Base-by-base conservation (phyloP, 176 grass and related monocot species). In the Paspalum notatum region DNA sequence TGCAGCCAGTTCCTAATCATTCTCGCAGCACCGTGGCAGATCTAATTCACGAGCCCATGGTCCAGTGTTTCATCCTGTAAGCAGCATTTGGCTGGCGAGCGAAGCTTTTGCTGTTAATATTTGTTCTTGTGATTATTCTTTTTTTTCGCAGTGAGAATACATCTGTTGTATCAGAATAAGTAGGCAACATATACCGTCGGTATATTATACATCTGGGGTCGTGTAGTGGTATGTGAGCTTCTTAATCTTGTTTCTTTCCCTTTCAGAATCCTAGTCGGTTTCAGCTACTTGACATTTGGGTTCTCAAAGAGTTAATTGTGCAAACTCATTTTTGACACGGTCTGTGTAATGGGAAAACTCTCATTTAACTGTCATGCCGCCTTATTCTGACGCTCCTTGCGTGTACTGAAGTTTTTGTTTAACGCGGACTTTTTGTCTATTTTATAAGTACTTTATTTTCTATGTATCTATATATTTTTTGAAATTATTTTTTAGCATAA, bases 81-180 rank as follows among this genome's bases (percentile, higher is more conserved):
- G 61, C 68, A 51, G 42, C 42, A 74, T 79, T 43, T 76, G 13
- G 62, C 59, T 68, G 66, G 58, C 79, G 42, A 66, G 25, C 62
- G 80, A 82, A 78, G 45, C 10, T 51, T 78, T 85, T 78, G 61
- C 71, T 82, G 88, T 90, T 82, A 78, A 86, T 86, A 90, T 90
- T 78, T 67, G 76, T 7, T 67, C 62, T 20, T 85, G 88, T 90
- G 88, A 86, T 90, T 90, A 89, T 40, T 89, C 50, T 60, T 56
- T 27, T 17, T 65, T 26, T 10, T 22, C 3, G 26, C 70, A 85
- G 72, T 77, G 75, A 86, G 59, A 82, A 66, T 68, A 82, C 52
- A 74, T 51, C 7, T 85, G 79, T 86, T 90, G 88, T 89, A 85
- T 76, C 54, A 84, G 68, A 84, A 84, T 85, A 89, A 89, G 45